A percentile compares a stretch with the other conserved stretches of the same genome.
These are phyloP conservation scores for Stygiomarasmius scandens DNA, from an alignment of 1,284 basidiomycete genomes.

Conservation along the genomic window DNA sequence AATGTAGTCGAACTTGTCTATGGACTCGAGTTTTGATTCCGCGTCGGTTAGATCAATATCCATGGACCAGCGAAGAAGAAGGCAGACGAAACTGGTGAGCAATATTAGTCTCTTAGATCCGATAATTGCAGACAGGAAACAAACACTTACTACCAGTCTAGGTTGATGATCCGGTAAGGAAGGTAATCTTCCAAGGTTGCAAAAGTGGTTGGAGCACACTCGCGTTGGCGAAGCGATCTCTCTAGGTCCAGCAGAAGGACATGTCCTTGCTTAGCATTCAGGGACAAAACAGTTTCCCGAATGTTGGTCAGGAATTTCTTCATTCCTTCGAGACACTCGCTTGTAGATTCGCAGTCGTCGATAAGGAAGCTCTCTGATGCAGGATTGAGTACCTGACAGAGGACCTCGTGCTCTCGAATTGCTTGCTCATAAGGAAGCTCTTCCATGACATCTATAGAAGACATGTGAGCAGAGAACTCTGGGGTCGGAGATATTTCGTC, in stretches of 20 bases:
- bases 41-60: slow-evolving; percentile 16
- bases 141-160: slow-evolving; percentile 24
- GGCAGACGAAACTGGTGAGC: slow-evolving; percentile 11
- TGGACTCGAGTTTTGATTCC: slow-evolving; percentile 8
- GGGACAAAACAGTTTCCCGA: slow-evolving; percentile 17
- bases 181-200: slow-evolving; percentile 23
- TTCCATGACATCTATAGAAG: slow-evolving; percentile 21
- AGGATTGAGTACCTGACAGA: slow-evolving; percentile 20
- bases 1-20: slow-evolving; percentile 17
- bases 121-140: too few species aligned
- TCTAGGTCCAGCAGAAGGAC: slow-evolving; percentile 19
- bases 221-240: slow-evolving; percentile 20
- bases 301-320: slow-evolving; percentile 22
- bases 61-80: slow-evolving; percentile 24
- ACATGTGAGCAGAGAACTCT: too few species aligned
- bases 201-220: slow-evolving; percentile 20
- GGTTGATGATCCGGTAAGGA: slow-evolving; percentile 24
- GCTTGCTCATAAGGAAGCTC: slow-evolving; percentile 23
- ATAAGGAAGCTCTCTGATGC: not conserved
- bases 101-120: too few species aligned
- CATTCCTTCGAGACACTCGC: slow-evolving; percentile 19
- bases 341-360: slow-evolving; percentile 10
- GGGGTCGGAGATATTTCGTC: not conserved
- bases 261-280: slow-evolving; percentile 18
- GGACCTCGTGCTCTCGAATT: slow-evolving; percentile 22